Conservation (phyloP, 768 basidiomycete genomes). For the Termitomyces sp. region DNA sequence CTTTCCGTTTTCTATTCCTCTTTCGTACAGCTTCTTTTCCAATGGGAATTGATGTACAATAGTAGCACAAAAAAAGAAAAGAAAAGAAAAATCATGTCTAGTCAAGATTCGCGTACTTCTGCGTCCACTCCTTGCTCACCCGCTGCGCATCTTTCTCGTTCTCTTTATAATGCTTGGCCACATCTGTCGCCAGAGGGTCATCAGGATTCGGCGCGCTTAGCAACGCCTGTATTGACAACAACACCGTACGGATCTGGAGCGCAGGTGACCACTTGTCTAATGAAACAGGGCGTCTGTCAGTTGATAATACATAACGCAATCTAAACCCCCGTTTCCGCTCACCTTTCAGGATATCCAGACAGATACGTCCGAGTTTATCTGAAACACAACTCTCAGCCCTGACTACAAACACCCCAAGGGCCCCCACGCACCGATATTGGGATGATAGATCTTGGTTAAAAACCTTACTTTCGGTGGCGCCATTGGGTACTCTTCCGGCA, state of each 20-base stretch:
- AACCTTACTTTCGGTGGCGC: constrained; percentile 97
- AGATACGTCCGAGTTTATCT: constrained; percentile 99
- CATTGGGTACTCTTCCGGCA: constrained; percentile 99
- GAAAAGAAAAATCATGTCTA: constrained; percentile 1
- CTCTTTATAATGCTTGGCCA: constrained; percentile 98
- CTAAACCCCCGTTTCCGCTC: constrained; percentile 11
- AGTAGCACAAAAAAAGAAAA: not conserved
- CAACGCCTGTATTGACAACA: constrained; percentile 95
- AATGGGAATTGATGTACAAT: not conserved
- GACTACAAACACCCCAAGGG: not conserved
- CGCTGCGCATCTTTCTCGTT: constrained; percentile 89
- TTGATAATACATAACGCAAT: not conserved
- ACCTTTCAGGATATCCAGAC: constrained; percentile 97
- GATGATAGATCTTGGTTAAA: constrained; percentile 97
- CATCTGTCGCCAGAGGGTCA: constrained; percentile 90
- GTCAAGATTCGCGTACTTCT: constrained; percentile 59
- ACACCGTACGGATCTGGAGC: constrained; percentile 95
- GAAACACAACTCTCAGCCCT: constrained; percentile 2
- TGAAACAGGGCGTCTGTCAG: not conserved
- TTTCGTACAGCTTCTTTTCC: constrained; percentile 5
- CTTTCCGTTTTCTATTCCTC: not conserved
- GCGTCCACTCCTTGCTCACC: constrained; percentile 94
- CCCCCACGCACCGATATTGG: constrained; percentile 87
- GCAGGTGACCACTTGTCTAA: constrained; percentile 99
- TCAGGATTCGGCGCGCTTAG: constrained; percentile 96